Evolutionary conservation across 345 rosid genomes (phyloP).

Genomic region (Litchi chinensis): DNA sequence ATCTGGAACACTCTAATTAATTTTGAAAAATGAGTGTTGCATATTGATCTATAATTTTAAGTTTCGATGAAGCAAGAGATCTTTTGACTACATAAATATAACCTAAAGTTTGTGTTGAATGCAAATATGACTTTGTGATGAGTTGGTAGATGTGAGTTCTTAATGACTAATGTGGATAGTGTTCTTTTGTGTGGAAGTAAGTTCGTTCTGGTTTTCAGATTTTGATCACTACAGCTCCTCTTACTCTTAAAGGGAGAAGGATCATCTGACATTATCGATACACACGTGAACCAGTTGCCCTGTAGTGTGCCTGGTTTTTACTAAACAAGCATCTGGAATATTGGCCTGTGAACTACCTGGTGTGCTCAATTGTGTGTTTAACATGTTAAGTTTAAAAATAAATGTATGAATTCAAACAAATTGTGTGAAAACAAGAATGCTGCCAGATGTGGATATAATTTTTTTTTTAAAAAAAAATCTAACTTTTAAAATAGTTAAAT

Average conservation of each 20-base stretch:
- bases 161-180: not conserved
- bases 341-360: too few relatives aligned
- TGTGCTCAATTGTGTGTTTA: too few relatives aligned
- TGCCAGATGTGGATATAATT: too few relatives aligned
- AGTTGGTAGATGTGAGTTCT: not conserved
- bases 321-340: too few relatives aligned
- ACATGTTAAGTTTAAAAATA: too few relatives aligned
- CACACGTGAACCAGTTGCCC: not conserved
- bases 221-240: constrained; percentile 55
- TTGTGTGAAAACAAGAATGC: too few relatives aligned
- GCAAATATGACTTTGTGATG: not conserved
- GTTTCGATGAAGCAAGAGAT: not conserved
- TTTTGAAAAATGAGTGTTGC: not conserved
- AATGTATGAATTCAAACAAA: too few relatives aligned
- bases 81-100: not conserved
- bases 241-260: constrained; percentile 67
- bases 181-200: not conserved
- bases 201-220: constrained; percentile 38
- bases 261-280: constrained; percentile 51
- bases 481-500: too few relatives aligned
- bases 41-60: too few relatives aligned
- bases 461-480: too few relatives aligned
- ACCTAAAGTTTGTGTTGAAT: not conserved
- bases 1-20: not conserved
- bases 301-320: too few relatives aligned